Evolutionary conservation across 306 rosid genomes (phyloP).

Genomic region (Dalbergia cultrata): DNA sequence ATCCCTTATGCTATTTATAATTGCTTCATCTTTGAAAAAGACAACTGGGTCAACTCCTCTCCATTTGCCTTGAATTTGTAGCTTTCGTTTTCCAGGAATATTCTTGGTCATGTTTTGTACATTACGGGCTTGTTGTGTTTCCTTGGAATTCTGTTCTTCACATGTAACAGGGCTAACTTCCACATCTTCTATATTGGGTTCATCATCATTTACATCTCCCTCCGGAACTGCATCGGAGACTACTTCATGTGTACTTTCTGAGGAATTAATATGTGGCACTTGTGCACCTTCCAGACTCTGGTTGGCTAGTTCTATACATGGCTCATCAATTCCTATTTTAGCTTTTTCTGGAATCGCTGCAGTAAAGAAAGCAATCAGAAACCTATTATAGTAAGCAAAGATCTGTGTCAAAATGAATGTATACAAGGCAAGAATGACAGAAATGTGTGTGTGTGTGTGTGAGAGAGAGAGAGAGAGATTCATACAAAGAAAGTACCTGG

Average conservation of each 20-base stretch:
- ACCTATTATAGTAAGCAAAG: slow-evolving; percentile 30
- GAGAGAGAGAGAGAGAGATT: neutral
- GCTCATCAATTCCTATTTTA: slow-evolving; percentile 40
- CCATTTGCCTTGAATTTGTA: slow-evolving; percentile 92
- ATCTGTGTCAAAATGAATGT: slow-evolving; percentile 27
- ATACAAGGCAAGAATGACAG: slow-evolving; percentile 7
- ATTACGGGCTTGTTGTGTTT: slow-evolving; percentile 49
- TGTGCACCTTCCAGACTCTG: slow-evolving; percentile 54
- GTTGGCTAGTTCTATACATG: slow-evolving; percentile 42
- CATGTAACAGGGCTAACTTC: slow-evolving; percentile 48
- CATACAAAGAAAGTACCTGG: slow-evolving; percentile 67
- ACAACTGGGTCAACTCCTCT: slow-evolving; percentile 97
- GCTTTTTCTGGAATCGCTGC: slow-evolving; percentile 65
- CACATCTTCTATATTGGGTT: slow-evolving; percentile 50
- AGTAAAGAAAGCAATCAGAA: slow-evolving; percentile 37
- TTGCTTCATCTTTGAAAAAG: slow-evolving; percentile 80
- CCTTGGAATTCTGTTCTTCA: slow-evolving; percentile 56
- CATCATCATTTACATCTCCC: slow-evolving; percentile 58
- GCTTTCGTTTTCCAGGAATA: slow-evolving; percentile 73
- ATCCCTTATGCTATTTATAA: slow-evolving; percentile 73
- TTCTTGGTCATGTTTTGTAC: slow-evolving; percentile 51
- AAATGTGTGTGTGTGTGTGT: neutral
- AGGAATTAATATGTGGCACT: slow-evolving; percentile 47
- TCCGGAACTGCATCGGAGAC: slow-evolving; percentile 58
- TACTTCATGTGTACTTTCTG: slow-evolving; percentile 56